Evolutionary conservation across 208 protist species (phyloP).

Genomic region (Leishmania guyanensis): DNA sequence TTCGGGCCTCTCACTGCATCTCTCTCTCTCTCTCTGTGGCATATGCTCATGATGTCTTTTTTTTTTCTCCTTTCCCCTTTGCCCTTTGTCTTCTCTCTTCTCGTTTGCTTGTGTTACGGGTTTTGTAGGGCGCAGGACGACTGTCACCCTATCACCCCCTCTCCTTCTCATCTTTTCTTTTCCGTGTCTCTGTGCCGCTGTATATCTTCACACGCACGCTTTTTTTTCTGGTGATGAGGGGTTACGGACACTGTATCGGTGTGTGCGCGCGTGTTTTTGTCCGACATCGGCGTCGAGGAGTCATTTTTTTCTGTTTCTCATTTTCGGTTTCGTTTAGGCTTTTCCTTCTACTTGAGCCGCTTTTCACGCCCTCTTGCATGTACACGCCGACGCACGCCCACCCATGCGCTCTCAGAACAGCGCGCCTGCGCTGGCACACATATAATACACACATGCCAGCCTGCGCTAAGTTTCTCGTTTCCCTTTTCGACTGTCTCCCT

Average conservation of each 20-base stretch:
- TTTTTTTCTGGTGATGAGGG: not conserved
- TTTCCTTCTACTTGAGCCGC: not conserved
- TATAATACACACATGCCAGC: not conserved
- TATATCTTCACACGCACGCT: not conserved
- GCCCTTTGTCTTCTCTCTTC: not conserved
- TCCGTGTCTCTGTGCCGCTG: not conserved
- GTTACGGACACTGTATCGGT: not conserved
- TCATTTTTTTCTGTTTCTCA: not conserved
- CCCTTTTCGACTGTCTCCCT: not conserved
- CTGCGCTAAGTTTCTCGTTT: not conserved
- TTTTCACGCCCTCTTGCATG: not conserved
- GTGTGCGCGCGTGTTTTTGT: not conserved
- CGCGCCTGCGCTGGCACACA: not conserved
- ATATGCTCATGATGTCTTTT: not conserved
- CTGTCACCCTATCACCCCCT: no score
- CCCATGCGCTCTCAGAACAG: not conserved
- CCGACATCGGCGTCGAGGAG: not conserved
- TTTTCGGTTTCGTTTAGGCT: not conserved
- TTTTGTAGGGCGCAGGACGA: no score
- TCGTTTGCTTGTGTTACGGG: not conserved
- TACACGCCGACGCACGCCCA: not conserved
- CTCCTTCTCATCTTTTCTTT: no score
- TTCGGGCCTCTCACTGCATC: not conserved
- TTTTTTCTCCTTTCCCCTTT: slow-evolving; percentile 2
- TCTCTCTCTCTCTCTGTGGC: not conserved